Evolutionary conservation across 352 stramenopile genomes (phyloP).

Genomic region (Phytopythium aichiense): DNA sequence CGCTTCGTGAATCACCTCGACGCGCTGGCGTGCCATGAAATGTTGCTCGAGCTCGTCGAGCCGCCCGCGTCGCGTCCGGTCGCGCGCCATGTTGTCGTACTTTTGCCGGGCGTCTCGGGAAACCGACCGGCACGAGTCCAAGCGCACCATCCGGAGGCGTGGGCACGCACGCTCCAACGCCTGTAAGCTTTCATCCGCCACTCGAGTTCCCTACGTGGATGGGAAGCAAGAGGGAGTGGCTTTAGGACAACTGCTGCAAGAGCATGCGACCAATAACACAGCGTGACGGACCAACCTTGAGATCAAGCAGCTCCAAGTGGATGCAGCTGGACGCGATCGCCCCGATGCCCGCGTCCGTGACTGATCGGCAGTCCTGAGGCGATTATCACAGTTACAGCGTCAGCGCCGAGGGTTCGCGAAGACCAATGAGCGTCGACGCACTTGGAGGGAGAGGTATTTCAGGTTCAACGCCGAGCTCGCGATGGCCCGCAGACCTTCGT

Average conservation of each 20-base stretch:
- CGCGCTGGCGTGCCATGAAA: conserved; percentile 30
- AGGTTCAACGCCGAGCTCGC: conserved; percentile 26
- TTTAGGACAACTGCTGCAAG: not conserved
- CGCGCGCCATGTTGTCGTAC: conserved; percentile 23
- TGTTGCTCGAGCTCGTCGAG: conserved; percentile 34
- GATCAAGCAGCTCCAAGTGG: conserved; percentile 49
- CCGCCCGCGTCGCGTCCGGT: conserved; percentile 12
- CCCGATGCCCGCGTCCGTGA: conserved; percentile 43
- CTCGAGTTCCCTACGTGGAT: conserved; percentile 32
- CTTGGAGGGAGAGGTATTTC: conserved; percentile 66
- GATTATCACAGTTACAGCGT: not conserved
- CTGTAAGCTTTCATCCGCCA: conserved; percentile 42
- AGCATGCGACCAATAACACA: not conserved
- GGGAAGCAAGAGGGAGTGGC: not conserved
- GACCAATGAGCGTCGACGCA: conserved; percentile 7
- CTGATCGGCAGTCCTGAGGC: conserved; percentile 42
- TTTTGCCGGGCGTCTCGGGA: conserved; percentile 42
- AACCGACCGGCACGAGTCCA: conserved; percentile 69
- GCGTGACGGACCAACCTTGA: conserved; percentile 35
- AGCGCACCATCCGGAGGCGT: conserved; percentile 44
- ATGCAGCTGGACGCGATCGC: conserved; percentile 29
- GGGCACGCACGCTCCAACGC: conserved; percentile 34
- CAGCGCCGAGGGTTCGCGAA: not conserved
- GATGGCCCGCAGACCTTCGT: conserved; percentile 39
- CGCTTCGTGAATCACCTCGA: conserved; percentile 26